Percentiles rank a stretch among this genome's conserved stretches.
phyloP scores from a whole-genome alignment of 306 rosid species.

The Pyrus pyrifolia region DNA sequence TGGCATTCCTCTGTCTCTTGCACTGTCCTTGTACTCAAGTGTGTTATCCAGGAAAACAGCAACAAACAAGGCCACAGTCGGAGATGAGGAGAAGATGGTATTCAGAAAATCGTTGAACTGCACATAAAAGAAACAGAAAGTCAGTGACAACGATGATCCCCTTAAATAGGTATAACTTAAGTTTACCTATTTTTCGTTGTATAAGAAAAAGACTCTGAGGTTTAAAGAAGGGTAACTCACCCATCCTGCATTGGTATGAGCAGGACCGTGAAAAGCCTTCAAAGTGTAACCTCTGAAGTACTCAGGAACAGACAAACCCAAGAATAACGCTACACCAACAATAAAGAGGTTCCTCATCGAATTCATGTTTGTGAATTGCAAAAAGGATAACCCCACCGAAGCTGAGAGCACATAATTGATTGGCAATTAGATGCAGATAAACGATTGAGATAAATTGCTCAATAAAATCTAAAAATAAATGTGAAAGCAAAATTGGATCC shows the following conservation, averaged over 20 bases:
- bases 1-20: constrained; percentile 95
- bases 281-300: constrained; percentile 81
- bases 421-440: constrained; percentile 5
- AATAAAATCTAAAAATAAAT: background rate
- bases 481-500: constrained; percentile 8
- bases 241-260: constrained; percentile 93
- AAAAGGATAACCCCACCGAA: constrained; percentile 93
- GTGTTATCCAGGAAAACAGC: constrained; percentile 96
- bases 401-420: constrained; percentile 41
- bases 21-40: constrained; percentile 79
- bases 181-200: background rate
- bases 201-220: background rate
- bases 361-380: constrained; percentile 99
- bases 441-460: background rate
- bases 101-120: constrained; percentile 96
- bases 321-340: constrained; percentile 73
- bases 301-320: constrained; percentile 85
- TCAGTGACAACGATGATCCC: background rate
- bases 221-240: constrained; percentile 40
- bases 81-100: constrained; percentile 85
- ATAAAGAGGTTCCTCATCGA: constrained; percentile 95
- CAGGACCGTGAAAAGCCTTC: constrained; percentile 85
- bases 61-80: constrained; percentile 73
- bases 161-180: too few relatives aligned
- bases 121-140: constrained; percentile 3